Base-by-base conservation (phyloP, 2,329 filamentous ascomycete species). In the Keithomyces neogunnii region DNA sequence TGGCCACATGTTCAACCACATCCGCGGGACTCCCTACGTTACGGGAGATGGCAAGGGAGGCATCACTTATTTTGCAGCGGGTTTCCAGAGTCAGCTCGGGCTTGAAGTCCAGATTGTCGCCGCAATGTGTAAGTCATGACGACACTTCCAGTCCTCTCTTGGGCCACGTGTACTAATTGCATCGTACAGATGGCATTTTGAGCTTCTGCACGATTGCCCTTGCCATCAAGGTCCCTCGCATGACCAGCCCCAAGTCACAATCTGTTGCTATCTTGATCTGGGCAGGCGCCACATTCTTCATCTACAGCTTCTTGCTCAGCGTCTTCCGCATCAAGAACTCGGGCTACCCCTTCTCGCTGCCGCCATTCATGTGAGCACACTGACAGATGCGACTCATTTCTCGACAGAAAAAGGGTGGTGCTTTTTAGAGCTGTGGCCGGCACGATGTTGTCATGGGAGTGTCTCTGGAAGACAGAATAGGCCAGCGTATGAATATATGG, bases 1-100 rank as follows among this genome's bases (percentile, higher is more conserved):
- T 61, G 95, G 93, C 39, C 91, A 97, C 71, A 99, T 99, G 95
- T 99, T 95, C 79, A 99, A 97, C 70, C 91, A 96, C 65, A 99
- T 99, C 64, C 83, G 95, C 60, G 92, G 93, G 68, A 89, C 95
- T 3, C 93, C 93, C 3, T 99, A 99, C 62, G 89, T 97, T 33
- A 78, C 84, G 42, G 88, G 86, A 42, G 84, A 97, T 65, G 89
- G 89, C 38, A 83, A 80, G 50, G 93, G 93, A 19, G 90, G 90
- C 4, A 81, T 99, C 55, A 88, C 73, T 64, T 97, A 97, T 69
- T 93, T 99, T 69, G 89, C 92, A 3, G 78, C 79, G 39, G 92
- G 93, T 1, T 99, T 99, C 71, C 89, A 92, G 68, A 96, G 84
- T 66, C 93, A 99, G 66, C 90, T 86, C 62, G 93, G 93, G 11